Base-by-base conservation (phyloP, 2,329 filamentous ascomycete genomes). In the Phialophora tarda region DNA sequence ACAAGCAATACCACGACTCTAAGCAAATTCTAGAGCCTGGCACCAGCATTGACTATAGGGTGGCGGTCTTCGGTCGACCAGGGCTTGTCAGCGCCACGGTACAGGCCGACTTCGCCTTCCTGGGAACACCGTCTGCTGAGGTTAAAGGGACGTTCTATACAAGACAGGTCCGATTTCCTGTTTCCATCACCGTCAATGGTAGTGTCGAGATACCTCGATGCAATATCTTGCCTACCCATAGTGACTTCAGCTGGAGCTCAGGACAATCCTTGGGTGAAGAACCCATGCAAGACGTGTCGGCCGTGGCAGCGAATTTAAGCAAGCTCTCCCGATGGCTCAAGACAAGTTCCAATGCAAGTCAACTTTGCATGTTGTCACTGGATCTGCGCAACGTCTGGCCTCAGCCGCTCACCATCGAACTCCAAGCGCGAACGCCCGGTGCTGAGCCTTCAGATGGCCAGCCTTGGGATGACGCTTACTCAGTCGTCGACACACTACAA, bases 371-470 rank as follows among this genome's bases (percentile, higher is more conserved):
- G 44, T 80, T 97, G 2, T 82, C 95, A 1, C 82, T 97, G 59
- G 94, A 97, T 77, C 82, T 97, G 30, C 88, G 92, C 63, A 98
- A 98, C 74, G 89, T 91, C 0, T 97, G 93, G 93, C 93, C 92
- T 1, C 91, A 87, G 73, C 88, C 89, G 57, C 86, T 97, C 74
- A 82, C 85, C 6, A 84, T 95, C 2, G 85, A 84, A 30, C 78
- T 96, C 2, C 76, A 83, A 67, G 79, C 83, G 28, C 79, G 75
- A 54, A 75, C 80, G 55, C 68, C 73, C 32, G 68, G 71, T 24
- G 57, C 67, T 12, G 53, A 66, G 23, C 41, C 23, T 55, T 5
- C 53, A 24, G 47, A 47, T 11, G 44, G 62, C 12, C 59, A 66
- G 14, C 14, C 44, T 8, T 67, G 65, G 68, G 28, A 63, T 7